Conservation (phyloP, 768 basidiomycete genomes). For the Boletus rubescentipes region DNA sequence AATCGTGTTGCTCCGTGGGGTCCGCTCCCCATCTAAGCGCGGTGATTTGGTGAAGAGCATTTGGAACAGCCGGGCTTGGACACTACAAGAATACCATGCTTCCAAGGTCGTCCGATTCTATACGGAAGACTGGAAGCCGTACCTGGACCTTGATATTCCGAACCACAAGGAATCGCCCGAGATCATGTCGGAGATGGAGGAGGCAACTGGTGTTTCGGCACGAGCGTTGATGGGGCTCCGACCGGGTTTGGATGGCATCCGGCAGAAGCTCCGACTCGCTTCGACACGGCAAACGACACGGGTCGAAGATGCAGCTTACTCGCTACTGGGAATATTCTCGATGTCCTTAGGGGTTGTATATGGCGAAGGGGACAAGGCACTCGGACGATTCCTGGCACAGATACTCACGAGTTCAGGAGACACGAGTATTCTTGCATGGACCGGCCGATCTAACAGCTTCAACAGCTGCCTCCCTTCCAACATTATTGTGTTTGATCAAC, state of each 20-base stretch:
- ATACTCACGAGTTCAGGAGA: background rate
- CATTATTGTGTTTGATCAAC: background rate
- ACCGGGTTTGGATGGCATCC: background rate
- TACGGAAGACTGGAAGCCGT: background rate
- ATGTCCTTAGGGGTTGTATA: background rate
- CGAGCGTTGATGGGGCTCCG: background rate
- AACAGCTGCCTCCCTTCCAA: background rate
- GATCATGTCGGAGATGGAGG: constrained; percentile 1
- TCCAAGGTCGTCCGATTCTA: constrained; percentile 1
- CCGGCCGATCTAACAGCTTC: background rate
- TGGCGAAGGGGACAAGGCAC: background rate
- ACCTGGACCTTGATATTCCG: background rate
- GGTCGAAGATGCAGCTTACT: background rate
- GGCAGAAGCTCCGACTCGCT: background rate
- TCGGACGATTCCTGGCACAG: background rate
- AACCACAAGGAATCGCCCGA: constrained; percentile 3
- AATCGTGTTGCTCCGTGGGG: background rate
- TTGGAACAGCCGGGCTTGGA: background rate
- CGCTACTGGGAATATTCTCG: background rate
- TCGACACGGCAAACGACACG: background rate
- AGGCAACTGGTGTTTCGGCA: background rate
- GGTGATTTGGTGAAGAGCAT: background rate
- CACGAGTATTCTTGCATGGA: background rate
- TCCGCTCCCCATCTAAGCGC: background rate
- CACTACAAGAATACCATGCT: background rate